phyloP scores from a whole-genome alignment of 1,139 yeast species.

The Saccharomyces hybrid region DNA sequence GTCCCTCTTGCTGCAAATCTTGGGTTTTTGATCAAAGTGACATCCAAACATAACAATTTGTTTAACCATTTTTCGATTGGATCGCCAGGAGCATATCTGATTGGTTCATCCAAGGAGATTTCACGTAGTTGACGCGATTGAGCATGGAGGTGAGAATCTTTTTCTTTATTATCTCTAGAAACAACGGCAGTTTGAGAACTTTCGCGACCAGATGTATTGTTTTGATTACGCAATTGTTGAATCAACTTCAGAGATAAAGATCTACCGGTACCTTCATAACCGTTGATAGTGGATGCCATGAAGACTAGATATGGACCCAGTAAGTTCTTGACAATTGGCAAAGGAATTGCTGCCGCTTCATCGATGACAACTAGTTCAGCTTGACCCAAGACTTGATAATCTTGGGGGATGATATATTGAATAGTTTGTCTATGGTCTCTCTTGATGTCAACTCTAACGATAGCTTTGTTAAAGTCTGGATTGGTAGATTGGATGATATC shows the following conservation, averaged over 20 bases:
- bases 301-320: slow-evolving; percentile 93
- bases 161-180: slow-evolving; percentile 51
- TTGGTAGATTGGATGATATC: slow-evolving; percentile 94
- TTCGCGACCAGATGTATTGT: slow-evolving; percentile 38
- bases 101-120: slow-evolving; percentile 84
- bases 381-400: slow-evolving; percentile 89
- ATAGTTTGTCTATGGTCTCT: slow-evolving; percentile 93
- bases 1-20: slow-evolving; percentile 71
- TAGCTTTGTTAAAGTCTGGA: slow-evolving; percentile 88
- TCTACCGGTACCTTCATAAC: slow-evolving; percentile 98
- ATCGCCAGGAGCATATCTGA: slow-evolving; percentile 96
- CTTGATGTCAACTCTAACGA: slow-evolving; percentile 90
- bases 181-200: slow-evolving; percentile 44
- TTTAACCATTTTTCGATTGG: slow-evolving; percentile 95
- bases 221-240: slow-evolving; percentile 80
- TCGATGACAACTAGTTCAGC: slow-evolving; percentile 94
- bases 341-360: slow-evolving; percentile 98
- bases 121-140: slow-evolving; percentile 68
- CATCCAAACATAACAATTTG: slow-evolving; percentile 84
- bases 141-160: slow-evolving; percentile 21
- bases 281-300: slow-evolving; percentile 98
- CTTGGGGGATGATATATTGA: slow-evolving; percentile 90
- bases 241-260: slow-evolving; percentile 87
- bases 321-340: slow-evolving; percentile 83
- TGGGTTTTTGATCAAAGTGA: slow-evolving; percentile 59